A percentile compares a stretch with the other conserved stretches of the same genome.
These are phyloP conservation scores for Dendrobium catenatum DNA, from an alignment of 106 monocot genomes.

Conservation along the genomic window DNA sequence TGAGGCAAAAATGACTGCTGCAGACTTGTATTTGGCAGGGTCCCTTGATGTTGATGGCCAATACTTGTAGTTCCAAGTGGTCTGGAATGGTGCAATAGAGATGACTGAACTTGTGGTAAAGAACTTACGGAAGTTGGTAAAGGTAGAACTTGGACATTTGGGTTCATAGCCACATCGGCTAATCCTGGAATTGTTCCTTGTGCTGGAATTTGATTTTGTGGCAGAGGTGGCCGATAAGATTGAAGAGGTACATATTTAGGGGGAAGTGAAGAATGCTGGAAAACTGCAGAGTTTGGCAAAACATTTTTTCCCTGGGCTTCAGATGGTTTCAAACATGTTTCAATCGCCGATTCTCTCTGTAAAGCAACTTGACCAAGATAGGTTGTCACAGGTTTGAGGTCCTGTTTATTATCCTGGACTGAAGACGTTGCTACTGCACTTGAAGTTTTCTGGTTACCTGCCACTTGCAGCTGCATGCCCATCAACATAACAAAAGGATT, in stretches of 20 bases:
- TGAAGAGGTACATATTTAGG: slow-evolving; percentile 29
- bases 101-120: slow-evolving; percentile 32
- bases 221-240: slow-evolving; percentile 18
- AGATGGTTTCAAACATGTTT: slow-evolving; percentile 19
- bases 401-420: slow-evolving; percentile 20
- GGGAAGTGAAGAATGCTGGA: slow-evolving; percentile 18
- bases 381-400: slow-evolving; percentile 20
- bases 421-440: slow-evolving; percentile 12
- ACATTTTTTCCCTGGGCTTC: slow-evolving; percentile 18
- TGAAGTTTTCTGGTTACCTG: slow-evolving; percentile 29
- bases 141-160: slow-evolving; percentile 20
- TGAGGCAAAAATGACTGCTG: slow-evolving; percentile 25
- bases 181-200: slow-evolving; percentile 22
- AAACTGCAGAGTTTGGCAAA: slow-evolving; percentile 17
- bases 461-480: slow-evolving; percentile 69
- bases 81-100: slow-evolving; percentile 33
- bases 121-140: slow-evolving; percentile 21
- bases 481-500: background rate
- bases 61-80: slow-evolving; percentile 19
- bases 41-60: slow-evolving; percentile 20
- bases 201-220: slow-evolving; percentile 16
- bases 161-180: slow-evolving; percentile 13
- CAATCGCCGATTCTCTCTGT: slow-evolving; percentile 27
- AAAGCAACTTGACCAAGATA: slow-evolving; percentile 24
- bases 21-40: slow-evolving; percentile 13